phyloP scores from a whole-genome alignment of 2,329 filamentous ascomycete species.

The Tolypocladium inflatum region DNA sequence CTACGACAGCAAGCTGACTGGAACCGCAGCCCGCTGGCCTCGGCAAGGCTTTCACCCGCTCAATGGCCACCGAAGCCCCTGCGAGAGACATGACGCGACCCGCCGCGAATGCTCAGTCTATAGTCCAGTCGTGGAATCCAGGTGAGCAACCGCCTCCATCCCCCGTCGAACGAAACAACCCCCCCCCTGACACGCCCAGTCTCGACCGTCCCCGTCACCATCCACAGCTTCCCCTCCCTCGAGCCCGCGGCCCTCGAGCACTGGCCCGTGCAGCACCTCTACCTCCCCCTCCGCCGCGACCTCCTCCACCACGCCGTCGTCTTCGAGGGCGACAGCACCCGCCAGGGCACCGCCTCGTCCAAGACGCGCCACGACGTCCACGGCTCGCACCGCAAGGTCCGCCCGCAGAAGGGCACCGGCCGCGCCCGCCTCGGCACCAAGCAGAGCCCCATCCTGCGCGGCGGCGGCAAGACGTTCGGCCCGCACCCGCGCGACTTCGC shows the following conservation, averaged over 20 bases:
- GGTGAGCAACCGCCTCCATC: slow-evolving; percentile 20
- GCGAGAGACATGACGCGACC: slow-evolving; percentile 27
- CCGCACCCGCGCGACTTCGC: slow-evolving; percentile 87
- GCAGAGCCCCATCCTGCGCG: slow-evolving; percentile 72
- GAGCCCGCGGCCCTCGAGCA: slow-evolving; percentile 70
- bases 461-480: slow-evolving; percentile 85
- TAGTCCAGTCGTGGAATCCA: slow-evolving; percentile 34
- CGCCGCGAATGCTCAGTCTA: slow-evolving; percentile 19
- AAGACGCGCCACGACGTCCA: slow-evolving; percentile 78
- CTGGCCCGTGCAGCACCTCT: slow-evolving; percentile 75
- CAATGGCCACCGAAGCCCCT: slow-evolving; percentile 46
- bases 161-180: background rate
- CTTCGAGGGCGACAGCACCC: slow-evolving; percentile 83
- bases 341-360: slow-evolving; percentile 74
- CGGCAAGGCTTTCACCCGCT: slow-evolving; percentile 35
- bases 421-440: slow-evolving; percentile 68
- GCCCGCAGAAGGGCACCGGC: slow-evolving; percentile 80
- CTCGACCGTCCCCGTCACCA: slow-evolving; percentile 66
- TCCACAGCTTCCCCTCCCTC: slow-evolving; percentile 83
- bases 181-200: slow-evolving; percentile 23
- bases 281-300: slow-evolving; percentile 80
- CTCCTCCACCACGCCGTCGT: slow-evolving; percentile 86
- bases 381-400: slow-evolving; percentile 74
- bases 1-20: background rate
- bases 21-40: slow-evolving; percentile 20